phyloP scores from a whole-genome alignment of 78 protist species.

The Dictyostelium capitatum region DNA sequence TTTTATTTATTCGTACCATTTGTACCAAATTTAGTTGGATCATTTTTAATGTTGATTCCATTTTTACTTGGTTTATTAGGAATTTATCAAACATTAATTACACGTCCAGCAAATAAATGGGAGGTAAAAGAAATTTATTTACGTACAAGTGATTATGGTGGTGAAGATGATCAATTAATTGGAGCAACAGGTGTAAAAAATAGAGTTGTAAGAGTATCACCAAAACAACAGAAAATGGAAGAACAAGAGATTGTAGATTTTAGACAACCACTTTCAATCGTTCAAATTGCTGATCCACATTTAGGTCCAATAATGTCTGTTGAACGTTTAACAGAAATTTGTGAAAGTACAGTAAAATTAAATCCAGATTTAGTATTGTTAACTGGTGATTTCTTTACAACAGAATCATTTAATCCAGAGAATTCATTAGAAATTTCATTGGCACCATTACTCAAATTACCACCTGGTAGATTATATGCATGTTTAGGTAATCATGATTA shows the following conservation, averaged over 20 bases:
- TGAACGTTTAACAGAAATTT: constrained; percentile 66
- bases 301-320: constrained; percentile 87
- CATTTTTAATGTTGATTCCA: constrained; percentile 3
- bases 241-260: constrained; percentile 44
- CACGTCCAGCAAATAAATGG: constrained; percentile 69
- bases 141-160: neutral
- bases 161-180: constrained; percentile 38
- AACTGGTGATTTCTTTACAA: constrained; percentile 87
- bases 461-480: constrained; percentile 78
- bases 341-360: constrained; percentile 80
- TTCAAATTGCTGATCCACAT: constrained; percentile 88
- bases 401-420: constrained; percentile 42
- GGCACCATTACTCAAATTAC: constrained; percentile 64
- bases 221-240: neutral
- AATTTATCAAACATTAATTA: neutral
- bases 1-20: constrained; percentile 21
- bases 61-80: neutral
- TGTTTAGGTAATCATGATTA: constrained; percentile 85
- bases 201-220: constrained; percentile 7
- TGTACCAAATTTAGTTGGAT: neutral
- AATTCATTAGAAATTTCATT: constrained; percentile 57
- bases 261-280: constrained; percentile 73
- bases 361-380: constrained; percentile 85
- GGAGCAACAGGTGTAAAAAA: neutral
- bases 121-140: constrained; percentile 29